Base-by-base conservation (phyloP, 2,329 filamentous ascomycete species). In the Trichophyton schoenleinii region DNA sequence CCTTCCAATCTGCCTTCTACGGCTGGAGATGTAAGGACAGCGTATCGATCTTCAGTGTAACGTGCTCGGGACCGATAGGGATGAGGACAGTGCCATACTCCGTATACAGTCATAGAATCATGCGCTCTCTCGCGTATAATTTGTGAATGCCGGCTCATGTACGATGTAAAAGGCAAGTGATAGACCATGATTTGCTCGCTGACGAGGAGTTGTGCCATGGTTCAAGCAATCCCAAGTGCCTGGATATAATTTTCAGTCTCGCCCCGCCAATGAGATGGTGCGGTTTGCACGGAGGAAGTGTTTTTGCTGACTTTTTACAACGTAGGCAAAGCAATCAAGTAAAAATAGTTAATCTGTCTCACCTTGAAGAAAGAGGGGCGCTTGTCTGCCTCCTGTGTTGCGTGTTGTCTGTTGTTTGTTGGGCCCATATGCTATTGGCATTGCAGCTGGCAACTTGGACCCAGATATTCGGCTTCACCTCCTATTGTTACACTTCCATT, bases 401-500 rank as follows among this genome's bases (percentile, higher is more conserved):
- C 22, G 11, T 38, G 52, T 55, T 55, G 52, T 55, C 34, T 55
- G 52, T 20, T 55, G 52, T 55, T 36, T 55, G 52, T 55, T 34
- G 52, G 31, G n/a, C 20, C 52, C 52, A 55, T 55, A 36, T 55
- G 52, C 52, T 36, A 36, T 34, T 55, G 13, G 52, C 52, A 34
- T 55, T 36, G 25, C 52, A 36, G 52, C 52, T 55, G 52, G 52
- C 28, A 55, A 36, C 52, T 55, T 55, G 52, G 52, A 36, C 34
- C 52, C 52, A 55, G 52, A 55, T 36, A 55, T 55, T 55, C 52
- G 52, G 52, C 52, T 36, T 55, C 52, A 55, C 52, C 52, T 36
- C 52, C 28, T 55, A 55, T 55, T 34, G 52, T 55, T 55, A 55
- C 52, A 55, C 52, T 55, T 55, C 52, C 52, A 36, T 55, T 55